Conservation (phyloP, 768 basidiomycete genomes). For the Lactarius deliciosus region DNA sequence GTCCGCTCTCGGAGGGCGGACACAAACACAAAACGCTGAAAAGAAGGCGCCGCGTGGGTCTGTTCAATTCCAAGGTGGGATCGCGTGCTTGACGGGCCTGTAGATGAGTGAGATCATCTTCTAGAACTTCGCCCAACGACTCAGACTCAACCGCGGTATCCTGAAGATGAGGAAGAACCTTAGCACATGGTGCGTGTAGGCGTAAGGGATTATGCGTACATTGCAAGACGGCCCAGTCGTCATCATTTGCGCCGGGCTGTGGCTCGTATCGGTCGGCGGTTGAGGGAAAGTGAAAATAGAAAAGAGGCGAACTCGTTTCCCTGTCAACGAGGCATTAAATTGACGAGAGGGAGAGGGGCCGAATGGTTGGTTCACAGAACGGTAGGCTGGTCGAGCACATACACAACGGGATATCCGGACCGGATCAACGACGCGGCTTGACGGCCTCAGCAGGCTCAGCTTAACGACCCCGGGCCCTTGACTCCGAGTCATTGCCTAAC, state of each 20-base stretch:
- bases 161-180: slow-evolving; percentile 39
- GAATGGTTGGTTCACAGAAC: no score
- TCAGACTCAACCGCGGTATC: slow-evolving; percentile 61
- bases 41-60: slow-evolving; percentile 74
- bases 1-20: slow-evolving; percentile 81
- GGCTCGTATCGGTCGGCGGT: no score
- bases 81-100: slow-evolving; percentile 78
- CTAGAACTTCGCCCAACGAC: slow-evolving; percentile 51
- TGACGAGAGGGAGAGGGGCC: no score
- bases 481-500: no score
- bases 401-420: no score
- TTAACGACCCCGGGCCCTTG: no score
- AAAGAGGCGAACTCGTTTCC: no score
- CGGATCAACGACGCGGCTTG: no score
- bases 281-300: no score
- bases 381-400: no score
- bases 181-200: background rate
- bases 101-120: slow-evolving; percentile 78
- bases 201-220: slow-evolving; percentile 44
- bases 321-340: no score
- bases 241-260: slow-evolving; percentile 79
- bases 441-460: no score
- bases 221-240: slow-evolving; percentile 90
- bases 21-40: slow-evolving; percentile 73
- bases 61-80: slow-evolving; percentile 70